Base-by-base conservation (phyloP, 192 early-diverging fungal species). In the Entomortierella parvispora region DNA sequence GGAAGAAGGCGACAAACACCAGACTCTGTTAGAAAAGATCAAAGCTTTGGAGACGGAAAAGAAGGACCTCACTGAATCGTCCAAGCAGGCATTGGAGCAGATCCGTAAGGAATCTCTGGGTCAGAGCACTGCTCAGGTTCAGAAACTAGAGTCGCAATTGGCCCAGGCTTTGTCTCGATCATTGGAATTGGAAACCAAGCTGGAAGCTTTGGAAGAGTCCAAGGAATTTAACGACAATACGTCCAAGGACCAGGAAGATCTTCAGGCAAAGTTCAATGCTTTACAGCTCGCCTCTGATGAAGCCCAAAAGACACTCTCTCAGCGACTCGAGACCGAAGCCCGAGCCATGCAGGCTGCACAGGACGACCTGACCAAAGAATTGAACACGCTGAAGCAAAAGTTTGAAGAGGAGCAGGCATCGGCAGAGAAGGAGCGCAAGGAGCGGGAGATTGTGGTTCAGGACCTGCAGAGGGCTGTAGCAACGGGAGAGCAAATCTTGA, bases 361-460 rank as follows among this genome's bases (percentile, higher is more conserved):
- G 20, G 58, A 58, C 6, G 48, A 2, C 17, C 32, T 76, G 22
- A 70, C 50, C 25, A 22, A 68, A 29, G 72, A 75, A 17, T 32
- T 67, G 3, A 67, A 69, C n/a, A 54, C 33, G 2, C 82, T 90
- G 2, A 65, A 66, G 20, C 68, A 72, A 65, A 84, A 84, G 57
- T 82, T 58, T 25, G 25, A 77, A 17, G 60, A 54, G 3, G 60
- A 64, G 18, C 23, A 14, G 20, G 17, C 26, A 18, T 37, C 52
- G 1, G 51, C 42, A 2, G 74, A 63, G 33, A 26, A 37, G 9
- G 20, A 44, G 15, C 26, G 55, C 37, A 42, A 55, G 18, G 66
- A 64, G 14, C 65, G 61, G 2, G 74, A 77, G 32, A 11, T 3
- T 9, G 43, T 20, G 29, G 68, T 77, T 22, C 65, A 59, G 22